phyloP scores from a whole-genome alignment of 73 alveolate species.

The Paramecium pentaurelia region DNA sequence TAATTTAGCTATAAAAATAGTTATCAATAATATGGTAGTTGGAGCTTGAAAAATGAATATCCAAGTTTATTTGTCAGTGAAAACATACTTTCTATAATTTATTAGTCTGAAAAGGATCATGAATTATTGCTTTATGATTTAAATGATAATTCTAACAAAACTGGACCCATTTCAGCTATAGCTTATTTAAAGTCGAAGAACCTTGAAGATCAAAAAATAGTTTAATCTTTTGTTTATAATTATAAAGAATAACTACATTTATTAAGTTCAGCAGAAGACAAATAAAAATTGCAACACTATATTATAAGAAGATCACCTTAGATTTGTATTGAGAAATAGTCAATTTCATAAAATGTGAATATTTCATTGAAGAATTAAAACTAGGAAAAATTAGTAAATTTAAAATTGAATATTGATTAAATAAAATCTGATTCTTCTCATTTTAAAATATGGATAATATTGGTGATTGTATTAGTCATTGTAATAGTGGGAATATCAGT shows the following conservation, averaged over 20 bases:
- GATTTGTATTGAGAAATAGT: background rate
- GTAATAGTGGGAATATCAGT: too few relatives aligned
- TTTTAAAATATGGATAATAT: too few relatives aligned
- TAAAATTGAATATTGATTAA: background rate
- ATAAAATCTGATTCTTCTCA: too few relatives aligned
- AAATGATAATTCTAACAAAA: background rate
- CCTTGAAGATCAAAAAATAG: background rate
- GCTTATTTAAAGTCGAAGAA: background rate
- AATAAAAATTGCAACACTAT: background rate
- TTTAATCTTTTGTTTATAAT: background rate
- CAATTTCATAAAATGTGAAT: background rate
- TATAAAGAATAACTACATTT: background rate
- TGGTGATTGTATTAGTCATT: too few relatives aligned
- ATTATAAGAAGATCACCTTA: background rate
- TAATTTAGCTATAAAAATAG: background rate
- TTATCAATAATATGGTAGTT: background rate
- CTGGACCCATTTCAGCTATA: background rate
- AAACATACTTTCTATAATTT: background rate
- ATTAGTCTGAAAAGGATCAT: background rate
- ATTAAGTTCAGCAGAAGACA: background rate
- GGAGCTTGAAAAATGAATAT: background rate
- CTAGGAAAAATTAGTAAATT: background rate
- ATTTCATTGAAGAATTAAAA: background rate
- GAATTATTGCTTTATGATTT: background rate
- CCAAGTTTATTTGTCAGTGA: background rate